Evolutionary conservation across 2,329 filamentous ascomycete species (phyloP).

Genomic region (Cyphellophora attinorum): DNA sequence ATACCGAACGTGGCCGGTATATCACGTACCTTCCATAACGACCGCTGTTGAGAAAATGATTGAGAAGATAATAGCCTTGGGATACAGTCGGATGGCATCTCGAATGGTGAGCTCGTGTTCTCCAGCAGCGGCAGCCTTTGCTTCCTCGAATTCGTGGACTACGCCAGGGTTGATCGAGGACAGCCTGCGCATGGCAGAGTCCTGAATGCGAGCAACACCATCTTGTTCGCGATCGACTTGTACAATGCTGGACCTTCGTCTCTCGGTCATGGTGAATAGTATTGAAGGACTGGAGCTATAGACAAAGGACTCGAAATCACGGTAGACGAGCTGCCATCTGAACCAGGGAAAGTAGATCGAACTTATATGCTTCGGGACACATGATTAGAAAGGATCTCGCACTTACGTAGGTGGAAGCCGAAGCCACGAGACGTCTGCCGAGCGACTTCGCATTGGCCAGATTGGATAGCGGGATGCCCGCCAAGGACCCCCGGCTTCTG

Average conservation of each 20-base stretch:
- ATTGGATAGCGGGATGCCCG: too few relatives aligned
- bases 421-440: too few relatives aligned
- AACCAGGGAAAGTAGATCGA: too few relatives aligned
- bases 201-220: slow-evolving; percentile 8
- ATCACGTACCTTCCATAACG: slow-evolving; percentile 63
- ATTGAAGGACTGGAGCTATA: too few relatives aligned
- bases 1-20: background rate
- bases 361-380: too few relatives aligned
- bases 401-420: too few relatives aligned
- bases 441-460: too few relatives aligned
- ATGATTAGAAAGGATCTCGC: too few relatives aligned
- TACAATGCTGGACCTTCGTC: slow-evolving; percentile 6
- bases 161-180: slow-evolving; percentile 1
- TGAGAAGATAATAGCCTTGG: slow-evolving; percentile 77
- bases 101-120: slow-evolving; percentile 23
- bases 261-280: slow-evolving; percentile 2
- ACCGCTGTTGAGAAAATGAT: slow-evolving; percentile 79
- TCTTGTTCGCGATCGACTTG: slow-evolving; percentile 6
- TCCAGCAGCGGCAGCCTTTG: slow-evolving; percentile 5
- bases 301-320: too few relatives aligned
- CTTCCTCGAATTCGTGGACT: slow-evolving; percentile 4
- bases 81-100: slow-evolving; percentile 72
- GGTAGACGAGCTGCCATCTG: too few relatives aligned
- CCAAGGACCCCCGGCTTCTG: too few relatives aligned
- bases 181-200: slow-evolving; percentile 6